Conservation (phyloP, 148 eudicot genomes). For the Drosera capensis region DNA sequence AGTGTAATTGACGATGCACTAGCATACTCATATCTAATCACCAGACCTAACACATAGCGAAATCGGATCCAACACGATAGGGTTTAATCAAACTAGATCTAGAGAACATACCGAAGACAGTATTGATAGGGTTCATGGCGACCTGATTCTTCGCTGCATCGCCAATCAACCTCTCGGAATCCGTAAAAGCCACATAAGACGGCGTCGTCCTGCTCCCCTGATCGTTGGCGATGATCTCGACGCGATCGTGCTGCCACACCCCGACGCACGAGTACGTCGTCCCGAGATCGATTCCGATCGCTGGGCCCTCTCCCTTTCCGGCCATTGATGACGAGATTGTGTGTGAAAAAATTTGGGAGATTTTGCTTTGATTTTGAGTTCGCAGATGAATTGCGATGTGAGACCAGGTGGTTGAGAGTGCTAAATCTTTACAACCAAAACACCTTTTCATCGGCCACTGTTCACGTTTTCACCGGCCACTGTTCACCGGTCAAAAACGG, state of each 20-base stretch:
- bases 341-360: not conserved
- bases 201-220: conserved; percentile 2
- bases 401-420: no score
- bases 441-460: no score
- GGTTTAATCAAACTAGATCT: not conserved
- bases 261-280: conserved; percentile 1
- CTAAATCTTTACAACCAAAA: no score
- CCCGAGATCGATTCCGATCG: conserved; percentile 1
- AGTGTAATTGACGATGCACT: no score
- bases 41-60: not conserved
- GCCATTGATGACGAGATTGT: not conserved
- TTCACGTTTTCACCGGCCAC: no score
- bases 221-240: conserved; percentile 1
- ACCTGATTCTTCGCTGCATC: conserved; percentile 1
- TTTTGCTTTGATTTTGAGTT: not conserved
- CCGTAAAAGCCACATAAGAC: conserved; percentile 1
- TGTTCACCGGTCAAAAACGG: no score
- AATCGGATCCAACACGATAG: not conserved
- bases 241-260: conserved; percentile 1
- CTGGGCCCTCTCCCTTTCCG: not conserved
- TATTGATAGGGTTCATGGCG: conserved; percentile 1
- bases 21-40: not conserved
- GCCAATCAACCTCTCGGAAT: not conserved
- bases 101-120: not conserved
- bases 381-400: no score